Evolutionary conservation across 192 early-diverging fungal species (phyloP).

Genomic region (Anaeromyces robustus): DNA sequence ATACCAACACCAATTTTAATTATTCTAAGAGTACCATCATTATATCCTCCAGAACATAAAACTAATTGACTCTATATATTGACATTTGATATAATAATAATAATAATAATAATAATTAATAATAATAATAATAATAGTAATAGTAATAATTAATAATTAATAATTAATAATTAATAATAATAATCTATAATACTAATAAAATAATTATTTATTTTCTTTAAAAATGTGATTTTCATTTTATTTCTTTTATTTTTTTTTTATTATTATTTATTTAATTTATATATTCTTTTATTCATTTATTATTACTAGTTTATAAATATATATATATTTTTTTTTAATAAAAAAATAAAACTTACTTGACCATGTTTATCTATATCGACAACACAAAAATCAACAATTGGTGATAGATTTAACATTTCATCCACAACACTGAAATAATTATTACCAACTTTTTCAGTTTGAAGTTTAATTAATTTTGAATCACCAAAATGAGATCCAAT

Average conservation of each 20-base stretch:
- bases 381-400: slow-evolving; percentile 71
- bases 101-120: too few species aligned
- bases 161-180: too few species aligned
- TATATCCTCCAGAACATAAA: slow-evolving; percentile 64
- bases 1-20: slow-evolving; percentile 84
- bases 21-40: slow-evolving; percentile 58
- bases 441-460: slow-evolving; percentile 1
- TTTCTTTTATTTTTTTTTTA: too few species aligned
- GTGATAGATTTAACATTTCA: slow-evolving; percentile 61
- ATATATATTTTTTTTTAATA: too few species aligned
- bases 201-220: too few species aligned
- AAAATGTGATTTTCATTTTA: too few species aligned
- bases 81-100: neutral
- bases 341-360: slow-evolving; percentile 6
- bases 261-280: too few species aligned
- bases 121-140: too few species aligned
- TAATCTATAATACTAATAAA: too few species aligned
- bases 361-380: slow-evolving; percentile 59
- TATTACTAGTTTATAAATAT: too few species aligned
- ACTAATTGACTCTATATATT: slow-evolving; percentile 52
- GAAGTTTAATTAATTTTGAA: slow-evolving; percentile 58
- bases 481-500: slow-evolving; percentile 78
- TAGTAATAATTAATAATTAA: too few species aligned
- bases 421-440: slow-evolving; percentile 37
- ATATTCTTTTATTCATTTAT: too few species aligned